Percentiles rank a stretch among this genome's conserved stretches.
These are phyloP conservation scores for Suhomyces emberorum DNA, from an alignment of 805 yeast genomes.

Conservation along the genomic window DNA sequence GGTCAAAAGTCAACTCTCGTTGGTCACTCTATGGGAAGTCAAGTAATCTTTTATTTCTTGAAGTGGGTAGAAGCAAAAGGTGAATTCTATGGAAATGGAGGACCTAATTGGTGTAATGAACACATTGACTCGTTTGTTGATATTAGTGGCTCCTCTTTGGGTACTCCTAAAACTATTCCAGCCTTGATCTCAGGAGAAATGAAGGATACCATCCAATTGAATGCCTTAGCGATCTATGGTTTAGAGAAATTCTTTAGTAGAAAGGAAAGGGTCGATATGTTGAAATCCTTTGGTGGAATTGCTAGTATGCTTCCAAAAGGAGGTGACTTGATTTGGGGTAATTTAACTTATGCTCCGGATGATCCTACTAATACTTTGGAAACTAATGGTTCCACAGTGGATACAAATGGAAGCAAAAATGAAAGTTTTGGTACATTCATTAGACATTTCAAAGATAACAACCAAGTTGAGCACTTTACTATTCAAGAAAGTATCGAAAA, in stretches of 20 bases:
- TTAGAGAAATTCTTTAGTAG: constrained; percentile 90
- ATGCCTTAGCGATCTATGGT: constrained; percentile 89
- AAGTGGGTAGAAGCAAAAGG: constrained; percentile 97
- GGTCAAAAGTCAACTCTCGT: constrained; percentile 71
- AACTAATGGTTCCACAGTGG: constrained; percentile 15
- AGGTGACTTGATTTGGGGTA: constrained; percentile 89
- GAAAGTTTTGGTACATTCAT: constrained; percentile 13
- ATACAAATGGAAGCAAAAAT: constrained; percentile 16
- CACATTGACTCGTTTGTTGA: constrained; percentile 79
- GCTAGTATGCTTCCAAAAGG: constrained; percentile 97
- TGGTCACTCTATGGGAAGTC: constrained; percentile 98
- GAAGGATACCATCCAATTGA: constrained; percentile 95
- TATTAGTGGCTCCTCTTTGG: constrained; percentile 84
- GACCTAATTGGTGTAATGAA: constrained; percentile 80
- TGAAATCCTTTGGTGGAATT: constrained; percentile 88
- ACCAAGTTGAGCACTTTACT: constrained; percentile 51
- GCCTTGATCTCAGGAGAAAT: constrained; percentile 96
- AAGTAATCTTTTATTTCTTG: constrained; percentile 79
- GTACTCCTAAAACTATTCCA: constrained; percentile 92
- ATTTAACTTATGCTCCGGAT: constrained; percentile 62
- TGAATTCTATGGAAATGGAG: constrained; percentile 83
- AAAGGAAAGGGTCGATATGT: constrained; percentile 81
- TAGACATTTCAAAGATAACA: constrained; percentile 6
- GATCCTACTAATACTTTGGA: constrained; percentile 44
- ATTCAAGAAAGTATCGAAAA: constrained; percentile 65